Base-by-base conservation (phyloP, 2,329 filamentous ascomycete genomes). In the Macrophomina tecta region DNA sequence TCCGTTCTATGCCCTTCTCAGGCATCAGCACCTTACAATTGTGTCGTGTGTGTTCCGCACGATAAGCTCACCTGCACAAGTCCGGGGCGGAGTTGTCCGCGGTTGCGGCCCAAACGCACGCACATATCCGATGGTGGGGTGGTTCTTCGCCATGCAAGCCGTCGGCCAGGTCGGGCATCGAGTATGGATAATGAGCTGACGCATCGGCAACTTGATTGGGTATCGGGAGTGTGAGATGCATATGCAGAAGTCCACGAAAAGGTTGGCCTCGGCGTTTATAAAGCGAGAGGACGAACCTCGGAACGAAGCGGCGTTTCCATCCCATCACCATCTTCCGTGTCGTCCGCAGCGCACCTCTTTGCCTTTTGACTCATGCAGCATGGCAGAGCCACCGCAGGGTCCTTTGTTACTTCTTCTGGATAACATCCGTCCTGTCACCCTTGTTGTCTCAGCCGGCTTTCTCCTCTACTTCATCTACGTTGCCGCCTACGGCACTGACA, bases 361-460 rank as follows among this genome's bases (percentile, higher is more conserved):
- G 23, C 3, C 23, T 23, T 23, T 23, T 2, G 23, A 4, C 46
- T 49, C n/a, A 49, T 23, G 11, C 36, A 38, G 11, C 36, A 49
- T 48, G 40, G 42, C 56, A 6, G 7, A 16, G 30, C 23, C 30
- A 1, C 12, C 45, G 2, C 32, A 7, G 9, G 53, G 53, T 6
- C 64, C 64, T 2, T 34, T 53, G 40, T 3, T 18, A 6, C 28
- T 51, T 74, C 16, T 75, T 71, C 1, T 68, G 38, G 7, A 77
- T 16, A 38, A 63, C 75, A 9, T 36, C 32, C 64, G 73, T 71
- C 0, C 68, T 69, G 53, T 75, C 74, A 32, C 72, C 72, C 45
- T 65, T 68, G n/a, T 30, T 34, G 5, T 63, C 64, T 12, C 64
- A 58, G 28, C 60, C 64, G 5, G 60, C 55, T 5, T 51, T 32